A percentile compares a stretch with the other conserved stretches of the same genome.
These are phyloP conservation scores for Acrocalymma vagum DNA, from an alignment of 2,329 filamentous ascomycete species.

Conservation along the genomic window DNA sequence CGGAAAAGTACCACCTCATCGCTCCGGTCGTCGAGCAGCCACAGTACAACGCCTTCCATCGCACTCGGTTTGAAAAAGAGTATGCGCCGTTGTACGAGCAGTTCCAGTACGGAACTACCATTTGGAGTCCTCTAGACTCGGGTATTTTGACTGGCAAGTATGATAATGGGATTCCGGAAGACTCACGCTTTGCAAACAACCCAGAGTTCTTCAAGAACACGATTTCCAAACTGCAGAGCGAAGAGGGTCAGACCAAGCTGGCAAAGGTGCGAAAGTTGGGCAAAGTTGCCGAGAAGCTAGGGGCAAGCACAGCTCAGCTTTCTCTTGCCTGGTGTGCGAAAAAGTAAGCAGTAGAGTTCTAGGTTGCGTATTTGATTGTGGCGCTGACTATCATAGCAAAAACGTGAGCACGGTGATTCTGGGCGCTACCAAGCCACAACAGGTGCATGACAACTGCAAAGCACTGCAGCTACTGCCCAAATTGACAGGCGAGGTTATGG, in stretches of 20 bases:
- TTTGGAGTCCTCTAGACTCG: slow-evolving; percentile 64
- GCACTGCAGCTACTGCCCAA: slow-evolving; percentile 53
- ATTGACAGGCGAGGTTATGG: slow-evolving; percentile 49
- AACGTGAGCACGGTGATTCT: slow-evolving; percentile 67
- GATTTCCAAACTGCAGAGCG: slow-evolving; percentile 59
- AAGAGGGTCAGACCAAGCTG: slow-evolving; percentile 62
- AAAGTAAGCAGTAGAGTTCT: slow-evolving; percentile 49
- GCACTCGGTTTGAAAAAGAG: slow-evolving; percentile 69
- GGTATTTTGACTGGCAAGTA: slow-evolving; percentile 71
- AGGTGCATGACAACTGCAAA: slow-evolving; percentile 60
- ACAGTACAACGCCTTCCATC: slow-evolving; percentile 70
- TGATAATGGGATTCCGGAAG: slow-evolving; percentile 69
- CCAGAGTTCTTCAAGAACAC: slow-evolving; percentile 66
- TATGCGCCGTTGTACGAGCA: slow-evolving; percentile 66
- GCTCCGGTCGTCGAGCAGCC: slow-evolving; percentile 64
- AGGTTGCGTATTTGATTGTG: background rate
- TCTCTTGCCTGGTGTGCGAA: slow-evolving; percentile 68
- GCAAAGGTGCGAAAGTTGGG: slow-evolving; percentile 66
- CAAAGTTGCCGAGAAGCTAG: slow-evolving; percentile 59
- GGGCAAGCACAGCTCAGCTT: slow-evolving; percentile 59
- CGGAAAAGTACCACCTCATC: slow-evolving; percentile 69
- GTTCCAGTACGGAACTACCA: slow-evolving; percentile 65
- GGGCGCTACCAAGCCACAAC: slow-evolving; percentile 60
- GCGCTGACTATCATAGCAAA: slow-evolving; percentile 34
- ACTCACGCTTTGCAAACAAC: slow-evolving; percentile 68